Base-by-base conservation (phyloP, 2,329 filamentous ascomycete species). In the Fusarium sp. region DNA sequence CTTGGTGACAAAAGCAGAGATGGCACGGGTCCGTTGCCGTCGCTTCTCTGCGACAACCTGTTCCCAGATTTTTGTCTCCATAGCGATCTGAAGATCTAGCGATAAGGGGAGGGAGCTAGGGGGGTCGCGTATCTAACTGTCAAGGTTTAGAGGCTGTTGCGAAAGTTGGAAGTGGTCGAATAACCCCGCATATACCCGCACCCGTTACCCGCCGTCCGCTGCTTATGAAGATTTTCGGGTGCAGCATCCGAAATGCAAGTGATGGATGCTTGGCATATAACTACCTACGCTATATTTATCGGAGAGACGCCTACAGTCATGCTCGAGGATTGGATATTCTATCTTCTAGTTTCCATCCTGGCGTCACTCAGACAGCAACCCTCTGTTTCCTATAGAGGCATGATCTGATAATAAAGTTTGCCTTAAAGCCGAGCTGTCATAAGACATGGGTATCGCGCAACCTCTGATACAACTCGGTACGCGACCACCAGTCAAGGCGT, bases 31-130 rank as follows among this genome's bases (percentile, higher is more conserved):
- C 15, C 70, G 71, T 24, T 67, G 54, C 11, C 35, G 41, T 20
- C 47, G 57, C 49, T 73, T 73, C 14, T 60, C 31, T 7, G 54
- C 39, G 18, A 63, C 57, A 17, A 52, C 36, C 1, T 48, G 24
- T 47, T 72, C 10, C 71, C 71, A 73, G 6, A 60, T 61, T 1
- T 35, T 57, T 4, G 14, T n/a, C 7, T 26, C 15, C 71, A 74
- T 5, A 11, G 4, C 2, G 3, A 52, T 1, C 18, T 2, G 6
- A 3, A 7, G 18, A 8, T 35, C 11, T 18, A 3, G 22, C 4
- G n/a, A 42, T 18, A 12, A 38, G 20, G 5, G 9, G 14, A 18
- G 5, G 9, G 14, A 18, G n/a, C 49, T 36, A 28, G 33, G 20
- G 15, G 12, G 11, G 7, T 18, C 6, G 17, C 6, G 22, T 18